Conservation (phyloP, 495 filamentous ascomycete species). For the Penicillium odoratum region DNA sequence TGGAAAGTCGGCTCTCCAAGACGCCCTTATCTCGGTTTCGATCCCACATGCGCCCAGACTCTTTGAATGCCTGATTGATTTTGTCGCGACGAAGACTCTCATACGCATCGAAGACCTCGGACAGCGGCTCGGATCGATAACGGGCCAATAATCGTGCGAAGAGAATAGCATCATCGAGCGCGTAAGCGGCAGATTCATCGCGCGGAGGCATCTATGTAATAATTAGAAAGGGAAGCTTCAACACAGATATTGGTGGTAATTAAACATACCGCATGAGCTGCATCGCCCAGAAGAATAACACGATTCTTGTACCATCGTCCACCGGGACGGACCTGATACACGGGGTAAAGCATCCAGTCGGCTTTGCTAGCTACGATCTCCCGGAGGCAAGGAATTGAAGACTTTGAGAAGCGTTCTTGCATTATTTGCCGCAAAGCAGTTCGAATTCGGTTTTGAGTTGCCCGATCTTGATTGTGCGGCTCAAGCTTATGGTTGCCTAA, state of each 20-base stretch:
- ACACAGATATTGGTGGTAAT: background rate
- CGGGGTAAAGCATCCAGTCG: slow-evolving; percentile 61
- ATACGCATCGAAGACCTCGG: slow-evolving; percentile 51
- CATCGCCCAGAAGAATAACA: slow-evolving; percentile 55
- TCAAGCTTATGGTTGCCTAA: slow-evolving; percentile 31
- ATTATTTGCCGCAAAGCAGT: slow-evolving; percentile 45
- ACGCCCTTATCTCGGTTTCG: slow-evolving; percentile 43
- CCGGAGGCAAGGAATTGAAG: slow-evolving; percentile 46
- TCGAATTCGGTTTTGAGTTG: slow-evolving; percentile 40
- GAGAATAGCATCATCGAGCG: slow-evolving; percentile 61
- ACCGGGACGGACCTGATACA: slow-evolving; percentile 53
- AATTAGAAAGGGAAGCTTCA: slow-evolving; percentile 8
- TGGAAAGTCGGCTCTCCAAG: slow-evolving; percentile 39
- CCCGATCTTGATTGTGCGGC: slow-evolving; percentile 48
- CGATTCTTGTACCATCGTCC: slow-evolving; percentile 52
- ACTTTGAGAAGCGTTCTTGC: slow-evolving; percentile 43
- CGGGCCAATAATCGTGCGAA: slow-evolving; percentile 50
- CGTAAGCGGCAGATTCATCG: slow-evolving; percentile 60
- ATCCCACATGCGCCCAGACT: slow-evolving; percentile 47
- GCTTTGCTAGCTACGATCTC: slow-evolving; percentile 46
- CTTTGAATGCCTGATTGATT: slow-evolving; percentile 54
- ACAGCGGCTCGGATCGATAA: slow-evolving; percentile 37
- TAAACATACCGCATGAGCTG: slow-evolving; percentile 58
- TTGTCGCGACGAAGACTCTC: slow-evolving; percentile 48
- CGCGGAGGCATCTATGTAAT: slow-evolving; percentile 56